Evolutionary conservation across 2,329 filamentous ascomycete genomes (phyloP).

Genomic region (Aspergillus persii): DNA sequence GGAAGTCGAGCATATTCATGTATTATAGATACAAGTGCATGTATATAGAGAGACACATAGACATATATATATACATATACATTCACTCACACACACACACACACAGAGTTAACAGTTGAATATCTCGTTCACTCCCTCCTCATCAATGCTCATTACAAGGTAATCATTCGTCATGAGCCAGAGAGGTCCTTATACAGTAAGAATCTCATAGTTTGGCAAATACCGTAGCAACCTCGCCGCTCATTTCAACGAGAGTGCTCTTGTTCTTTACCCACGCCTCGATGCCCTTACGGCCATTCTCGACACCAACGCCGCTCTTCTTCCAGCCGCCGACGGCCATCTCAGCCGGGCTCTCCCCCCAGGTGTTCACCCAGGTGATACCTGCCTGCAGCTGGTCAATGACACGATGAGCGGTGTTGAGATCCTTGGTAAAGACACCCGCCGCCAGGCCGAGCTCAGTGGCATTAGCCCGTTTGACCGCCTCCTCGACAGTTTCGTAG

Average conservation of each 20-base stretch:
- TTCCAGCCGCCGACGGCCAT: slow-evolving; percentile 95
- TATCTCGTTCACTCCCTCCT: not conserved
- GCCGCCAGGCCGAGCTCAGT: slow-evolving; percentile 78
- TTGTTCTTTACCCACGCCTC: slow-evolving; percentile 83
- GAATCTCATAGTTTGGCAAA: slow-evolving; percentile 65
- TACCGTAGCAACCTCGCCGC: slow-evolving; percentile 66
- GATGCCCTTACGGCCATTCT: slow-evolving; percentile 78
- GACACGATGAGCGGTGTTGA: slow-evolving; percentile 71
- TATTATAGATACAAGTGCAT: not conserved
- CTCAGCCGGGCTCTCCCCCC: slow-evolving; percentile 88
- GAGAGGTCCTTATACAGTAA: not conserved
- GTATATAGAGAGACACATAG: not conserved
- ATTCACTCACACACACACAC: too few relatives aligned
- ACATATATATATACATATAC: too few relatives aligned
- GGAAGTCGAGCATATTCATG: too few relatives aligned
- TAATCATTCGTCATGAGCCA: not conserved
- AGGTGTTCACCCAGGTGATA: slow-evolving; percentile 90
- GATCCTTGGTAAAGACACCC: slow-evolving; percentile 74
- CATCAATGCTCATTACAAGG: not conserved
- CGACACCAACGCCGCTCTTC: slow-evolving; percentile 79
- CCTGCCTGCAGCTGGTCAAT: slow-evolving; percentile 72
- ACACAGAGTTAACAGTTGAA: not conserved
- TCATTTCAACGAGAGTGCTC: slow-evolving; percentile 83
- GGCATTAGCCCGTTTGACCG: slow-evolving; percentile 69
- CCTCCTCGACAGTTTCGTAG: slow-evolving; percentile 69